Evolutionary conservation across 2,329 filamentous ascomycete genomes (phyloP), one percentile per base, ranked within the genome.

Genomic region (Cylindrodendrum hubeiense): DNA sequence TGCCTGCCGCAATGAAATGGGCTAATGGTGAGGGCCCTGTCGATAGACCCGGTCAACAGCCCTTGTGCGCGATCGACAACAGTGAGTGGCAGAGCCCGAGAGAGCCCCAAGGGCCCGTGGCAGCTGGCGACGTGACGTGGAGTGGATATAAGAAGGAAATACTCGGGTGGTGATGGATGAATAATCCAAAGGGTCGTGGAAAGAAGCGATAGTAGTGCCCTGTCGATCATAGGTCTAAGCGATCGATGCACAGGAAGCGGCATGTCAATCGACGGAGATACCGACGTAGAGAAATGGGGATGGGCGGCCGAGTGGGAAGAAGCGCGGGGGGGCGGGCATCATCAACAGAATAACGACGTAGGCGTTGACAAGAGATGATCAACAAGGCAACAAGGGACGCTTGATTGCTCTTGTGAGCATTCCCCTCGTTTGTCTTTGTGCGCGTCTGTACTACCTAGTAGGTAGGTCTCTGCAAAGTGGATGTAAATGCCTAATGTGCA

Each of bases 1-100:
- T 63, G 60, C 60, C 60, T 58, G 60, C 60, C 54, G 54, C 39
- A 24, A 46, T 12, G 30, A 21, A 28, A 47, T 43, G 41, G 41
- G 41, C 19, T 43, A 21, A 22, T 43, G 41, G 46, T 33, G 46
- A 50, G 26, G 46, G 10, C 46, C 46, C 37, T n/a, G 47, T 19
- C 47, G 47, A 50, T 6, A 50, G 28, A 33, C 47, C 47, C 28
- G 37, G 15, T 28, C 26, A 28, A n/a, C n/a, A n/a, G 26, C n/a
- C 47, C 47, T 30, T 33, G 28, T 30, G n/a, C 26, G 47, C 26
- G 47, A 33, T 50, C 47, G 33, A 8, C 28, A 50, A 22, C 47
- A 15, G n/a, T 13, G 28, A 50, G 28, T 7, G 37, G n/a, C 37
- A n/a, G 17, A 39, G 9, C n/a, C n/a, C n/a, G n/a, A n/a, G n/a